Conservation (phyloP, 202 grass and related monocot genomes). For the Panicum hallii region DNA sequence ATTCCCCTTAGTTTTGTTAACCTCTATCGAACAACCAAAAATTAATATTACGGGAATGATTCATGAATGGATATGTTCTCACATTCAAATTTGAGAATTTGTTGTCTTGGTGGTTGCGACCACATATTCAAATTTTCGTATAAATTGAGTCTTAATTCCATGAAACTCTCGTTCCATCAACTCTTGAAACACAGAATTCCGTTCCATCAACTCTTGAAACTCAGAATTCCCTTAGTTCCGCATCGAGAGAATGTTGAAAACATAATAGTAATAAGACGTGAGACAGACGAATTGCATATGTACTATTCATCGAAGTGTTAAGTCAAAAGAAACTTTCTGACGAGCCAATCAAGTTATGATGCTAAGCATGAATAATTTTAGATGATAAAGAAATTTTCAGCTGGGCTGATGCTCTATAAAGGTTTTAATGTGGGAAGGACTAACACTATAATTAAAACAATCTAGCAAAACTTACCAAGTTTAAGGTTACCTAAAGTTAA, state of each 20-base stretch:
- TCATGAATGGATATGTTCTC: background rate
- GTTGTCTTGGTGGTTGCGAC: background rate
- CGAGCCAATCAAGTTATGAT: background rate
- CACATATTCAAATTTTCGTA: background rate
- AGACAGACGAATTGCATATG: background rate
- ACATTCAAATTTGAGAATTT: background rate
- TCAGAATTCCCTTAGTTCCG: background rate
- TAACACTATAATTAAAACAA: background rate
- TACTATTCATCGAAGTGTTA: background rate
- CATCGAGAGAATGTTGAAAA: background rate
- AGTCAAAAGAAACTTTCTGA: background rate
- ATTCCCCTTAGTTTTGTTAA: background rate
- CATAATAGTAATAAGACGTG: background rate
- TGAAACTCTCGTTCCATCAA: background rate
- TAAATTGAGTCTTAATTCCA: background rate
- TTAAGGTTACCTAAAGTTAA: background rate
- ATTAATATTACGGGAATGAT: background rate
- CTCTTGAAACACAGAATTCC: no score
- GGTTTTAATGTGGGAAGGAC: background rate
- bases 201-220: background rate
- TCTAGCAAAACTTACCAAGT: background rate
- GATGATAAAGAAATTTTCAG: background rate
- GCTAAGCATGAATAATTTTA: no score
- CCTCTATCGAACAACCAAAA: background rate
- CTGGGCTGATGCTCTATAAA: background rate